Evolutionary conservation across 257 asterid species (phyloP), one percentile per base, ranked within the genome.

Genomic region (Catharanthus roseus): DNA sequence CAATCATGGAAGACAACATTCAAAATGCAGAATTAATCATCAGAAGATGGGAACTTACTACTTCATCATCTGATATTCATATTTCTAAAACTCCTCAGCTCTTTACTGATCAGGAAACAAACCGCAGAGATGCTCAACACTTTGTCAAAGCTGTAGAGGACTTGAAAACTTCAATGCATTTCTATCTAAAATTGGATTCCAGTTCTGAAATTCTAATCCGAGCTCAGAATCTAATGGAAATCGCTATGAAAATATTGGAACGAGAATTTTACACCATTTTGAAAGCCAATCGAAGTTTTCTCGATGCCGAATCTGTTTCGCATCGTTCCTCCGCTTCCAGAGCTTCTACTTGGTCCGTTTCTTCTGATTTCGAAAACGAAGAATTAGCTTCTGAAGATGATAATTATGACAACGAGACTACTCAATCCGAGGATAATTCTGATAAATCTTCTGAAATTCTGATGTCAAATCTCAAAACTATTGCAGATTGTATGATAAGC

Each of bases 401-500:
- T 0, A 90, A 85, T 39, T 72, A 61, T 38, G 0, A 6, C 42
- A 3, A 3, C 42, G 42, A 67, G 28, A 61, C 0, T 34, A 2
- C 24, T 61, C 15, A 6, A 8, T 19, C 26, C 36, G 45, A 61
- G 45, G n/a, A n/a, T n/a, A 61, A 61, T 61, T n/a, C 28, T 3
- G 62, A 55, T 3, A 60, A 33, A 33, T 24, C 67, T 61, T 61
- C 67, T 19, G 90, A 81, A 56, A 18, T 75, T 28, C 90, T 83
- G 1, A 72, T 85, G 83, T 77, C 75, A 62, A 88, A 83, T 77
- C 77, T 92, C 75, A 83, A 74, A 79, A 77, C 65, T 13, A 90
- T 92, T 4, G 97, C 98, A 0, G 90, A 87, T 31, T 83, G 90
- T 69, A 89, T 91, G 97, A 86, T 88, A 50, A 76, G 84, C 0